Conservation (phyloP, 805 yeast genomes). For the Jamesozyma hellenica region DNA sequence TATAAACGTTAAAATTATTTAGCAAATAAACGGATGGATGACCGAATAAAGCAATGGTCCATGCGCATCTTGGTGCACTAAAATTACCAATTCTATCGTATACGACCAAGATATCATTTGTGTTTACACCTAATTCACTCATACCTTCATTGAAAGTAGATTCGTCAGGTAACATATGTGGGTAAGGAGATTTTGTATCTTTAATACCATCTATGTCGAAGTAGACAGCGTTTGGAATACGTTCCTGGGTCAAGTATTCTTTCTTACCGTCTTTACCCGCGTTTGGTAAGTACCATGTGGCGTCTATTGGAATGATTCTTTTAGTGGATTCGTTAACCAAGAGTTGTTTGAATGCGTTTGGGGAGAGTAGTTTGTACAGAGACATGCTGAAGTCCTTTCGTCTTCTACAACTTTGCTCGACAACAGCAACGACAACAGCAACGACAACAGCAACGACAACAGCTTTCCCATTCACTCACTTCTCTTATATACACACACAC, state of each 20-base stretch:
- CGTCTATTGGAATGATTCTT: constrained; percentile 57
- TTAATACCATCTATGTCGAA: constrained; percentile 70
- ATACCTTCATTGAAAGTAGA: constrained; percentile 45
- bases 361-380: constrained; percentile 22
- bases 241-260: constrained; percentile 44
- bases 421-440: background rate
- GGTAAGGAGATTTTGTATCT: constrained; percentile 52
- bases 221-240: constrained; percentile 59
- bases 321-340: constrained; percentile 15
- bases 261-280: constrained; percentile 46
- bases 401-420: background rate
- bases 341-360: constrained; percentile 16
- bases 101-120: constrained; percentile 55
- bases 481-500: no score
- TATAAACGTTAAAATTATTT: constrained; percentile 55
- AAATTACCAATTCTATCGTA: constrained; percentile 82
- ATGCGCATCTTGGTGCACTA: constrained; percentile 83
- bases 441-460: no score
- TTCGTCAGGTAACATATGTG: constrained; percentile 80
- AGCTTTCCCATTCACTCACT: no score
- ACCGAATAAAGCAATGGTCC: constrained; percentile 78
- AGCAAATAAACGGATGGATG: constrained; percentile 61
- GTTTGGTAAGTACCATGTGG: constrained; percentile 90
- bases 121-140: constrained; percentile 44
- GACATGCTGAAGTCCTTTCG: constrained; percentile 11